A percentile compares a stretch with the other conserved stretches of the same genome.
These are phyloP conservation scores for Alternaria sp. DNA, from an alignment of 2,329 filamentous ascomycete genomes.

Conservation along the genomic window DNA sequence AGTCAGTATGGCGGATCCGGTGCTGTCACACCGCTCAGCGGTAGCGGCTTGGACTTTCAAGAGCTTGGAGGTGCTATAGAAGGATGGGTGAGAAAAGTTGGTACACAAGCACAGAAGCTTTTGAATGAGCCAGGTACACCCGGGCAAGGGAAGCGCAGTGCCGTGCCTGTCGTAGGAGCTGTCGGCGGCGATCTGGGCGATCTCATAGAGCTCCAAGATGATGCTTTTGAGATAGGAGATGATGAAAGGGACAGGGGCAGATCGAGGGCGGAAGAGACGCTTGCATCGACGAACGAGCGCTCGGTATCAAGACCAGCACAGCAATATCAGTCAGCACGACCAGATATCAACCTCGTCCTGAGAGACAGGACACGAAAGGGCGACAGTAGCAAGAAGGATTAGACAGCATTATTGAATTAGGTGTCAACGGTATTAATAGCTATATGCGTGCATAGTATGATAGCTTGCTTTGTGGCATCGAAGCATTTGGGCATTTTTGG, in stretches of 20 bases:
- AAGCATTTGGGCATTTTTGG: slow-evolving; percentile 23
- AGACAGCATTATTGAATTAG: slow-evolving; percentile 10
- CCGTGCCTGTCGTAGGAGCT: slow-evolving; percentile 49
- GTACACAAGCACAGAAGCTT: slow-evolving; percentile 63
- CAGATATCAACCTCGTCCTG: slow-evolving; percentile 41
- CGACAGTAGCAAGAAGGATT: slow-evolving; percentile 42
- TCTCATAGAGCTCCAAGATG: slow-evolving; percentile 73
- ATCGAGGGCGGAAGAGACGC: slow-evolving; percentile 23
- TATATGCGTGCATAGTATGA: slow-evolving; percentile 10
- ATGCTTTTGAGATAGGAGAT: slow-evolving; percentile 59
- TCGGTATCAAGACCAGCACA: slow-evolving; percentile 19
- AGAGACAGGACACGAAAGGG: slow-evolving; percentile 39
- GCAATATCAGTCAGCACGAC: slow-evolving; percentile 44
- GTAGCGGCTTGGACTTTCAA: slow-evolving; percentile 66
- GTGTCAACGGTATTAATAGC: slow-evolving; percentile 15
- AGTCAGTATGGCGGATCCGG: slow-evolving; percentile 41
- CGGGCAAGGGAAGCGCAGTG: slow-evolving; percentile 39
- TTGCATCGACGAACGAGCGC: slow-evolving; percentile 27
- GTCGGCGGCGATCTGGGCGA: slow-evolving; percentile 64
- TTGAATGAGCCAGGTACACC: slow-evolving; percentile 45
- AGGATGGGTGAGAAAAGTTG: slow-evolving; percentile 87
- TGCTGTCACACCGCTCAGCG: slow-evolving; percentile 38
- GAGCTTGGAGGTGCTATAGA: slow-evolving; percentile 88
- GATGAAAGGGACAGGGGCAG: slow-evolving; percentile 43
- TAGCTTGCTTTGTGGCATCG: slow-evolving; percentile 11